These are phyloP conservation scores for Scheffersomyces segobiensis DNA, from an alignment of 1,139 yeast genomes.

Conservation along the genomic window DNA sequence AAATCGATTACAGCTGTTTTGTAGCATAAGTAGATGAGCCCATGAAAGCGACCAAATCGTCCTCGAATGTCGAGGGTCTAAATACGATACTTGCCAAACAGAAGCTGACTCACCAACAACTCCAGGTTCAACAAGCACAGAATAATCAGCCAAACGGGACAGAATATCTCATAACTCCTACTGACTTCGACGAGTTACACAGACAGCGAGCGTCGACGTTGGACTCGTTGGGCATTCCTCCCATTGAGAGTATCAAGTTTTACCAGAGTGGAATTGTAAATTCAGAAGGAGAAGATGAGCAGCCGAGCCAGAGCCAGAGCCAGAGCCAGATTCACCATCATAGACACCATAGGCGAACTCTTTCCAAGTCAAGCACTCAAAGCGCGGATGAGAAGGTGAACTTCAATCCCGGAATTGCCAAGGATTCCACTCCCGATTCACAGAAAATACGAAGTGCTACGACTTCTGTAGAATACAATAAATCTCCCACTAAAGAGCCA, in stretches of 20 bases:
- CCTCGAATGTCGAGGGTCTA: constrained; percentile 5
- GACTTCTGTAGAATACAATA: constrained; percentile 1
- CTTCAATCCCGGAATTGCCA: constrained; percentile 2
- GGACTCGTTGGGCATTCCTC: constrained; percentile 19
- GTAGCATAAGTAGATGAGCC: not conserved
- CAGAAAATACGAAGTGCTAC: constrained; percentile 13
- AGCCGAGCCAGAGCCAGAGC: not conserved
- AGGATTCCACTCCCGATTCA: constrained; percentile 5
- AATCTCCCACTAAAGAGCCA: constrained; percentile 2
- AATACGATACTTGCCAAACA: constrained; percentile 1
- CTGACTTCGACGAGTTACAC: constrained; percentile 1
- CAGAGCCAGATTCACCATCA: constrained; percentile 1
- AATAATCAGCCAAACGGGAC: not conserved
- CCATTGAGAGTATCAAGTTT: constrained; percentile 14
- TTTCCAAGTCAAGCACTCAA: not conserved
- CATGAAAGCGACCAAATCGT: constrained; percentile 1
- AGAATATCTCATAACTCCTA: not conserved
- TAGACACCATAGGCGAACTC: constrained; percentile 1
- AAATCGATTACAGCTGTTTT: not conserved
- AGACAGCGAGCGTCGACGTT: constrained; percentile 20
- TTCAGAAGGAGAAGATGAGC: constrained; percentile 2
- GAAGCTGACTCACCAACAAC: constrained; percentile 1
- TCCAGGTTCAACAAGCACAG: not conserved
- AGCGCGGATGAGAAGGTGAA: not conserved
- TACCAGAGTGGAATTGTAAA: constrained; percentile 7